Evolutionary conservation across 208 protist genomes (phyloP), one percentile per base, ranked within the genome.

Genomic region (Histomonas meleagridis): DNA sequence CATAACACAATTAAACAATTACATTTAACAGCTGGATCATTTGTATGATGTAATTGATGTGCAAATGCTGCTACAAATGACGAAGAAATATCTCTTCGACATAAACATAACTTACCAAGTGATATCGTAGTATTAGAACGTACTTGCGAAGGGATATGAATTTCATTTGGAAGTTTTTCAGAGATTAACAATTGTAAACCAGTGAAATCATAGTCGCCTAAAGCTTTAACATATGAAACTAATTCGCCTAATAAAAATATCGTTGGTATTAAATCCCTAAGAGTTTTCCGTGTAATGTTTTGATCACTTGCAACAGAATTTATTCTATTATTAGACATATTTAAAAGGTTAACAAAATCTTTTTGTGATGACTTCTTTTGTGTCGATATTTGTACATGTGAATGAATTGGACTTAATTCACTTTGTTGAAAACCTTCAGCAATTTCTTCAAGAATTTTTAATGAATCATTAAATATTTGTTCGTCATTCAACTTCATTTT

Each of bases 41-140:
- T 16, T 32, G 70, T 51, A 51, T 26, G 1, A n/a, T 43, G 32
- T n/a, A 81, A n/a, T 16, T 38, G 9, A 4, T 81, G 26, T n/a
- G 70, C 70, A n/a, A 81, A 81, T n/a, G 70, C 70, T n/a, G 70
- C 70, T 51, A 81, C 70, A 43, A 81, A 81, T 32, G 40, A 51
- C 23, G 10, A 38, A 12, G 70, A 38, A 51, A 81, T 81, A 81
- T 81, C 70, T 51, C 70, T 48, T 81, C 70, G 48, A 32, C 26
- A 35, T 48, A 81, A 51, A 51, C 70, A 81, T 3, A 81, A 51
- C 18, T 81, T 81, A 23, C 70, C 70, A 51, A 81, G 10, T 51
- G 70, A 46, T 23, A 81, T 35, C 32, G 40, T 51, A 32, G 70
- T 10, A 51, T 51, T 81, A n/a, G 70, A 3, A 32, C 70, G 2